These are phyloP conservation scores for Nicotiana sylvestris DNA, from an alignment of 257 asterid species.

Conservation along the genomic window DNA sequence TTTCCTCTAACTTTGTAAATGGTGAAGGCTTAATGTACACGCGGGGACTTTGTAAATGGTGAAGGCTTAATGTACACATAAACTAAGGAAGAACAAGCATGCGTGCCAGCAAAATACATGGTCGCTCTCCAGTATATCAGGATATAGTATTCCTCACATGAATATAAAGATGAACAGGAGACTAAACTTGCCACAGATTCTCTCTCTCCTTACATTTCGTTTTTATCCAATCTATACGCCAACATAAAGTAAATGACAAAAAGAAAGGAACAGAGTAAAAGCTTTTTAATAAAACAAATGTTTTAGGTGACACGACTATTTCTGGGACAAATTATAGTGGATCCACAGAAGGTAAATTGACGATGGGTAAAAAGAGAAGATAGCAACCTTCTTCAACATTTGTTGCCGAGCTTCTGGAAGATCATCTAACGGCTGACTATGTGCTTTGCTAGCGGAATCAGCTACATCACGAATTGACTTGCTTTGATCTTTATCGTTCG, in stretches of 20 bases:
- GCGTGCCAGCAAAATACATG: not conserved
- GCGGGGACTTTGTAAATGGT: too few species aligned
- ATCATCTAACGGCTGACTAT: not conserved
- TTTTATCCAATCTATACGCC: not conserved
- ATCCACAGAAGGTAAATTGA: constrained; percentile 5
- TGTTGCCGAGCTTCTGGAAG: constrained; percentile 28
- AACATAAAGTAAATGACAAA: not conserved
- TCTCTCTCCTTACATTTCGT: too few species aligned
- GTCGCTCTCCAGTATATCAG: not conserved
- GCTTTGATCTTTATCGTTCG: constrained; percentile 25
- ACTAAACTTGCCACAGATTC: not conserved
- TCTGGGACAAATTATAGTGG: not conserved
- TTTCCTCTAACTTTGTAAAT: not conserved
- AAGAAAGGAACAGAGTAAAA: not conserved
- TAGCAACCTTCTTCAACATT: constrained; percentile 33
- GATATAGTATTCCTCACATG: not conserved
- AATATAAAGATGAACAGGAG: not conserved
- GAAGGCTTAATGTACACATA: not conserved
- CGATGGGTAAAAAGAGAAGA: not conserved
- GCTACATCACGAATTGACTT: too few species aligned
- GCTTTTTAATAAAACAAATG: not conserved
- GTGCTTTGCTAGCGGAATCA: too few species aligned
- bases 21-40: not conserved
- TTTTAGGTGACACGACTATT: too few species aligned
- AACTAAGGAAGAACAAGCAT: not conserved